Evolutionary conservation across 192 early-diverging fungal genomes (phyloP).

Genomic region (Coemansia sp.): DNA sequence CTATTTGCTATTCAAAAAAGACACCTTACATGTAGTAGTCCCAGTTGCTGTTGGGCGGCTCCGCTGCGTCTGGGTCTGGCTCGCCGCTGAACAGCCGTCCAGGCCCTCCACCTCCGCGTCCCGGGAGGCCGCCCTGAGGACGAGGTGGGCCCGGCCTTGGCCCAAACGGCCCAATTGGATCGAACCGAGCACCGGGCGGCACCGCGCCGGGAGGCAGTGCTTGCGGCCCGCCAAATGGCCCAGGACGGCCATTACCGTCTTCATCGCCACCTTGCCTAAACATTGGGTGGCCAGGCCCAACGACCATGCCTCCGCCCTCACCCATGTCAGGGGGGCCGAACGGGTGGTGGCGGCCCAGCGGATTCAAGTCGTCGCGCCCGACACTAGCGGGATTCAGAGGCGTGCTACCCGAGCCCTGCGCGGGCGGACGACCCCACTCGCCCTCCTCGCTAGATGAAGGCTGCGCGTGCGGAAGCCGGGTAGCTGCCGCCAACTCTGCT

Average conservation of each 20-base stretch:
- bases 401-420: not conserved
- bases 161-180: conserved; percentile 88
- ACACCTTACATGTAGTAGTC: conserved; percentile 26
- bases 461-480: not conserved
- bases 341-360: conserved; percentile 25
- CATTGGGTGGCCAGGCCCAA: conserved; percentile 89
- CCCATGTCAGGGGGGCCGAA: conserved; percentile 53
- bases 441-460: not conserved
- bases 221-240: conserved; percentile 61
- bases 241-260: conserved; percentile 23
- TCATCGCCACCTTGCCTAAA: conserved; percentile 61
- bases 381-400: conserved; percentile 32
- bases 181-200: conserved; percentile 88
- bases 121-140: conserved; percentile 11
- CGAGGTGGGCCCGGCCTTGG: conserved; percentile 14
- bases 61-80: conserved; percentile 31
- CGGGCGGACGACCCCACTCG: not conserved
- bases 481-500: not conserved
- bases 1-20: not conserved
- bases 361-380: conserved; percentile 76
- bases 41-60: conserved; percentile 40
- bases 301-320: conserved; percentile 80
- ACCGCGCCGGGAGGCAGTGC: conserved; percentile 72
- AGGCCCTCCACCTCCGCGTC: conserved; percentile 11
- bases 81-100: conserved; percentile 39